phyloP scores from a whole-genome alignment of 768 basidiomycete genomes.

The Amanita rimosa region DNA sequence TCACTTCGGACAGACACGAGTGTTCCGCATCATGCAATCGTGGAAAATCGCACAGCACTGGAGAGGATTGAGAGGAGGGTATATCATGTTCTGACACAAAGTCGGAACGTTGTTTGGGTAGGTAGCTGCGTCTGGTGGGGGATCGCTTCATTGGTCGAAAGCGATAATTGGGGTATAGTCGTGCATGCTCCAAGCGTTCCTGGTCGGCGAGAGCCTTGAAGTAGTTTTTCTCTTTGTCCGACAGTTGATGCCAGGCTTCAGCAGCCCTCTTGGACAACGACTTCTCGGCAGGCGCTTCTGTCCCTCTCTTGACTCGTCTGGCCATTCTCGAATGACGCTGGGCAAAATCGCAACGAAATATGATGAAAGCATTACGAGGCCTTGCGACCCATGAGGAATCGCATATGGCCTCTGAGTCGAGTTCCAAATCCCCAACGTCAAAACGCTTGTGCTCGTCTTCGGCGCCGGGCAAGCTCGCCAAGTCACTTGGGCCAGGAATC shows the following conservation, averaged over 20 bases:
- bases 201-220: constrained; percentile 43
- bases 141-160: constrained; percentile 40
- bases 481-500: background rate
- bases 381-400: constrained; percentile 55
- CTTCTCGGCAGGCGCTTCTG: constrained; percentile 30
- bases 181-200: constrained; percentile 47
- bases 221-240: constrained; percentile 30
- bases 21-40: too few relatives aligned
- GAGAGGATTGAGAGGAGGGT: background rate
- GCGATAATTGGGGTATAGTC: constrained; percentile 49
- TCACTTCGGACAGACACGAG: background rate
- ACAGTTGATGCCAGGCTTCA: constrained; percentile 59
- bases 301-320: constrained; percentile 19
- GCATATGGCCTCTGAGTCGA: constrained; percentile 11
- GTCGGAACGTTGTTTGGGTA: background rate
- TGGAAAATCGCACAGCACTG: background rate
- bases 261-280: constrained; percentile 69
- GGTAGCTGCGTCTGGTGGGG: background rate
- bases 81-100: background rate
- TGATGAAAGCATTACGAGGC: constrained; percentile 61
- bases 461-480: background rate
- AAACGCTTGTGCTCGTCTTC: background rate
- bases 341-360: constrained; percentile 60
- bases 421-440: background rate
- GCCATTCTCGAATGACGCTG: constrained; percentile 29